Evolutionary conservation across 2,329 filamentous ascomycete species (phyloP), one percentile per base, ranked within the genome.

Genomic region (Alternaria sp.): DNA sequence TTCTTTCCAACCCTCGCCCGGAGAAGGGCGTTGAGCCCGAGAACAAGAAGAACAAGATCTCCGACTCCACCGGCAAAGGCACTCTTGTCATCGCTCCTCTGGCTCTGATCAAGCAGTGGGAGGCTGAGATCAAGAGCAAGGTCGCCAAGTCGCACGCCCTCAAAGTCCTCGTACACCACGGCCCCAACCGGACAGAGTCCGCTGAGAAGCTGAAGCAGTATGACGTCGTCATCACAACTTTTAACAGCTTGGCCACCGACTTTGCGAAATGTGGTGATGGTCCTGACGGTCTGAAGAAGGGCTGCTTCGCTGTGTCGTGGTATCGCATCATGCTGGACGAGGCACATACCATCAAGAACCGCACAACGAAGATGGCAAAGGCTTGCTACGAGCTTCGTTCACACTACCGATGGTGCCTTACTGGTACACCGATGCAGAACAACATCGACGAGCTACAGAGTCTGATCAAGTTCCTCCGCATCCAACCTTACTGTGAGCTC

Each of bases 341-440:
- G 82, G 96, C 96, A 1, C 96, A 99, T 79, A 97, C 92, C 2
- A 97, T 99, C 86, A 99, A 99, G 83, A 99, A 99, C 77, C 90
- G 95, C 67, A 97, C 96, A 70, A 94, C 96, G 21, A 99, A 99
- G 81, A 90, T 93, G 44, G 97, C 95, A 2, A 94, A 97, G 78
- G 94, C 96, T 2, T 96, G 92, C 69, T 99, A 90, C 76, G 92
- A 92, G 2, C 82, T 99, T 30, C 86, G 90, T 28, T 90, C 93
- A 20, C 91, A 96, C 78, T 98, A 97, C 74, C 87, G 96, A 64
- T 99, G 96, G 96, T 98, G 96, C 76, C 82, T 99, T 65, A 97
- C 94, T 0, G 96, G 96, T 57, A 99, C 96, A 2, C 96, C 96
- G 0, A 94, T 99, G 90, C 96, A 99, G 78, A 99, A 99, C 81